phyloP scores from a whole-genome alignment of 768 basidiomycete genomes.

The Coprinopsis strossmayeri region DNA sequence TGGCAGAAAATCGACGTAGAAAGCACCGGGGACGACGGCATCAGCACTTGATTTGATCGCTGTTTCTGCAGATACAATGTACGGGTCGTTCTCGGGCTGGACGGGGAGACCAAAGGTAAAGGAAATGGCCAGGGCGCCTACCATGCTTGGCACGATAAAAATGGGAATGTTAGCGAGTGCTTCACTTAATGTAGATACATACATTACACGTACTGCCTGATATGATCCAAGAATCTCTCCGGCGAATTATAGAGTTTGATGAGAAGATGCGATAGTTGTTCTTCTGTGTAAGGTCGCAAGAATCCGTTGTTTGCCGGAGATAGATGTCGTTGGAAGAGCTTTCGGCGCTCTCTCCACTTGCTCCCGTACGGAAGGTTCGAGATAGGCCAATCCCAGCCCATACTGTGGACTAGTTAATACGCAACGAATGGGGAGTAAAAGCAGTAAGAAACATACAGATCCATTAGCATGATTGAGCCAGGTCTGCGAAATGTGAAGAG shows the following conservation, averaged over 20 bases:
- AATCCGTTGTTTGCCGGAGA: conserved; percentile 1
- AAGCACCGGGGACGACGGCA: conserved; percentile 13
- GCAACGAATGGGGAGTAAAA: not conserved
- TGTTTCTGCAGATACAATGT: conserved; percentile 30
- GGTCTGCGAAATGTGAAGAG: too few species aligned
- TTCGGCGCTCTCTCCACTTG: conserved; percentile 7
- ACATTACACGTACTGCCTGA: conserved; percentile 11
- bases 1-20: conserved; percentile 32
- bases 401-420: conserved; percentile 5
- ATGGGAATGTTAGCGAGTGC: too few species aligned
- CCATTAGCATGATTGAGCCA: conserved; percentile 11
- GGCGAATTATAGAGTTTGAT: conserved; percentile 3
- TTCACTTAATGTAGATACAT: too few species aligned
- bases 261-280: too few species aligned
- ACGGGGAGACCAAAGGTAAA: conserved; percentile 48
- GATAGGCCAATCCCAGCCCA: conserved; percentile 12
- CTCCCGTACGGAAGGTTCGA: conserved; percentile 4
- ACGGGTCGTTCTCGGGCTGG: conserved; percentile 35
- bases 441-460: not conserved
- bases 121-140: conserved; percentile 47
- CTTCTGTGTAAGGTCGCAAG: too few species aligned
- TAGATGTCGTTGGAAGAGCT: conserved; percentile 2
- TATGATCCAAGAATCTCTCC: conserved; percentile 1
- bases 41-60: conserved; percentile 25
- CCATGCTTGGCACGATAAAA: too few species aligned